Evolutionary conservation across 2,329 filamentous ascomycete species (phyloP).

Genomic region (Aschersonia sp.): DNA sequence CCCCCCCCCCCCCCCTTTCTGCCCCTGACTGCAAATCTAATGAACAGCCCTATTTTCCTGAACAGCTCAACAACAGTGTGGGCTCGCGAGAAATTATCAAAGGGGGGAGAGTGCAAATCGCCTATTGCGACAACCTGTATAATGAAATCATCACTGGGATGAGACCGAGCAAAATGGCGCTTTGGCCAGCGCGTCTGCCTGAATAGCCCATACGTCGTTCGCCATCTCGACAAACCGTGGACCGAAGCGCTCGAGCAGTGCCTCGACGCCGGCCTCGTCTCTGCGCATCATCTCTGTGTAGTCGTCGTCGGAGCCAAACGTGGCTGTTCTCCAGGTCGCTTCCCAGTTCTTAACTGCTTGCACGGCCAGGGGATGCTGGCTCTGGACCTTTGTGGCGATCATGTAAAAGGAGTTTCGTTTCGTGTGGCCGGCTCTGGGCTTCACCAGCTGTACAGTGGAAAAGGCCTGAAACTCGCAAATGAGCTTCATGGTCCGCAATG

Average conservation of each 20-base stretch:
- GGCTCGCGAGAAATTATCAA: too few relatives aligned
- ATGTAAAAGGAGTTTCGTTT: slow-evolving; percentile 38
- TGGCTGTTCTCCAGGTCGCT: slow-evolving; percentile 21
- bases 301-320: slow-evolving; percentile 19
- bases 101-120: too few relatives aligned
- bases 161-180: slow-evolving; percentile 9
- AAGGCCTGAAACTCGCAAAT: slow-evolving; percentile 27
- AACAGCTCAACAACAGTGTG: too few relatives aligned
- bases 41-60: too few relatives aligned
- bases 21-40: too few relatives aligned
- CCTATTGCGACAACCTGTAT: too few relatives aligned
- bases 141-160: too few relatives aligned
- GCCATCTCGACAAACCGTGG: slow-evolving; percentile 15
- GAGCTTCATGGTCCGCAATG: slow-evolving; percentile 19
- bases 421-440: slow-evolving; percentile 23
- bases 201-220: slow-evolving; percentile 18
- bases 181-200: slow-evolving; percentile 15
- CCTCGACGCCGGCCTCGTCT: slow-evolving; percentile 1
- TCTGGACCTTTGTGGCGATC: slow-evolving; percentile 27
- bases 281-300: slow-evolving; percentile 2
- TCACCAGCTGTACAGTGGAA: slow-evolving; percentile 25
- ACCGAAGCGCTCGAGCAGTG: slow-evolving; percentile 21
- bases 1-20: too few relatives aligned
- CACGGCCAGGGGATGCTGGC: slow-evolving; percentile 14
- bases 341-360: slow-evolving; percentile 25